Base-by-base conservation (phyloP, 1,284 basidiomycete species). In the Inonotus hispidus region DNA sequence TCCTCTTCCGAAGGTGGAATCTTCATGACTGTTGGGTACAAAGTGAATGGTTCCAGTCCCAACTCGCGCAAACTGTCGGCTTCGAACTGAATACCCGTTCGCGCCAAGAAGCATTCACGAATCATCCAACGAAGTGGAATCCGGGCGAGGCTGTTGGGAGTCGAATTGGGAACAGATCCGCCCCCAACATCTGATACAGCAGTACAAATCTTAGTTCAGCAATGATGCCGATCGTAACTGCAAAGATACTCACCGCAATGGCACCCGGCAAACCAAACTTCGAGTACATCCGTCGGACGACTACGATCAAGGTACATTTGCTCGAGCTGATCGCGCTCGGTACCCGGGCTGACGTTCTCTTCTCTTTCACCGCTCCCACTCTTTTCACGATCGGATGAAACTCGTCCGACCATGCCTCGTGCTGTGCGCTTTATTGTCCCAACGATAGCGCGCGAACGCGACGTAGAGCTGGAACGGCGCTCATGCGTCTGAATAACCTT, bases 111-210 rank as follows among this genome's bases (percentile, higher is more conserved):
- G 59, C 72, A 73, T 65, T 79, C 71, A 13, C 78, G 75, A 35
- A 79, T 71, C 78, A 80, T 79, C 78, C 77, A 81, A 1, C 77
- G 74, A n/a, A 79, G 70, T 1, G 78, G 69, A 55, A 79, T 77
- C n/a, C 74, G 73, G 0, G 78, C 73, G 1, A 79, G 72, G 19
- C 64, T 70, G 62, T 71, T 63, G 4, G 50, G 66, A 0, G 71
- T 72, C 2, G 67, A 70, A 64, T 78, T 75, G 0, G 63, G 46
- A 21, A 77, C 76, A 4, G 73, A 75, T 1, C 76, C 74, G 41
- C 76, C 75, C 19, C 75, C 75, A 29, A 76, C 71, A 56, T 76
- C 73, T 74, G 59, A 23, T 23, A n/a, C n/a, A n/a, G n/a, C 13
- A 16, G 14, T 14, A 43, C 3, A 43, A n/a, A 3, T n/a, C 11